Percentiles rank a stretch among this genome's conserved stretches.
Evolutionary conservation across 2,329 filamentous ascomycete genomes (phyloP).

Genomic region (Cladosporium sphaerospermum): DNA sequence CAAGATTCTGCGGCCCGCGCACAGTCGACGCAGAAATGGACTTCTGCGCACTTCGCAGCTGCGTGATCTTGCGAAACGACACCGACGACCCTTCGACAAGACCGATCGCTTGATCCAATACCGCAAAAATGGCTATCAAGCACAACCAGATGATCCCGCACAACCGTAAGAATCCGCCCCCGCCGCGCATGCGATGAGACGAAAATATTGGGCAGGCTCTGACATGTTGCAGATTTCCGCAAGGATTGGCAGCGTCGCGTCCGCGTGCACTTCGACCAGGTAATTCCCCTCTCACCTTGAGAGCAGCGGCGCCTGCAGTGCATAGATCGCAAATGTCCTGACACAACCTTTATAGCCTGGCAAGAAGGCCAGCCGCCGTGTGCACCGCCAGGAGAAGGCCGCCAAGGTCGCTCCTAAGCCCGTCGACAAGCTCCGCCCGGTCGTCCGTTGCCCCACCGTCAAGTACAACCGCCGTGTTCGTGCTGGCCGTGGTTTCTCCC

Average conservation of each 20-base stretch:
- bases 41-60: background rate
- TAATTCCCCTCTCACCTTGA: slow-evolving; percentile 56
- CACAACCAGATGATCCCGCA: slow-evolving; percentile 98
- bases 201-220: slow-evolving; percentile 15
- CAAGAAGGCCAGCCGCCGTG: slow-evolving; percentile 88
- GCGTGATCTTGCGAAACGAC: background rate
- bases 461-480: slow-evolving; percentile 98
- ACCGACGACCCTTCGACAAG: slow-evolving; percentile 4
- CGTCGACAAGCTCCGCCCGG: slow-evolving; percentile 90
- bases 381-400: slow-evolving; percentile 90
- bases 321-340: slow-evolving; percentile 30
- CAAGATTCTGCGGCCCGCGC: slow-evolving; percentile 2
- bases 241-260: slow-evolving; percentile 99
- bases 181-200: no score
- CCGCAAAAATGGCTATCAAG: slow-evolving; percentile 72
- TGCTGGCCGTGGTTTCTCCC: slow-evolving; percentile 93
- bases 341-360: slow-evolving; percentile 62
- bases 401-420: slow-evolving; percentile 91
- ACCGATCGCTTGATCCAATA: slow-evolving; percentile 5
- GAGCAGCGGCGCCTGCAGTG: slow-evolving; percentile 47
- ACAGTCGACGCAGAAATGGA: background rate
- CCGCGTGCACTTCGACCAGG: slow-evolving; percentile 99
- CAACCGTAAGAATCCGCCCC: slow-evolving; percentile 54
- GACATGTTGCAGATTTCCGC: slow-evolving; percentile 70
- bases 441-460: slow-evolving; percentile 95